These are phyloP conservation scores for Lepraria neglecta DNA, from an alignment of 495 filamentous ascomycete genomes.

Conservation along the genomic window DNA sequence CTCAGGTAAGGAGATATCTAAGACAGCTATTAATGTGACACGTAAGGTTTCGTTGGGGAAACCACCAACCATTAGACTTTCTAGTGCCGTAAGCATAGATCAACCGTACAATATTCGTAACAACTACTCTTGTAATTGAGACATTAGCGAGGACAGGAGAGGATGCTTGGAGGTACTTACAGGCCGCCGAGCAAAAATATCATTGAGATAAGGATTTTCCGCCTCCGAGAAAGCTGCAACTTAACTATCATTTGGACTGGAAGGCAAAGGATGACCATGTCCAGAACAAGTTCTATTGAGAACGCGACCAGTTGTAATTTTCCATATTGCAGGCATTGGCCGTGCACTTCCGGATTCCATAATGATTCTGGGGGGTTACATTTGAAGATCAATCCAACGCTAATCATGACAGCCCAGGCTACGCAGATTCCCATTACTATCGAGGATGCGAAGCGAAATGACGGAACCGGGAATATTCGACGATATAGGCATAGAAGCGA, in stretches of 20 bases:
- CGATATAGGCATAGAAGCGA: neutral
- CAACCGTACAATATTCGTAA: slow-evolving; percentile 3
- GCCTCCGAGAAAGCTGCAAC: neutral
- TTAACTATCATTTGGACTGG: neutral
- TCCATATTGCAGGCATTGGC: neutral
- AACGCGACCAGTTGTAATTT: neutral
- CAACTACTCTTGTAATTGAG: neutral
- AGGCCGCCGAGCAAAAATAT: slow-evolving; percentile 2
- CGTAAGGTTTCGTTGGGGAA: neutral
- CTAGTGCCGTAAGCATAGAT: neutral
- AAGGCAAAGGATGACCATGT: neutral
- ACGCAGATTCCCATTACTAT: neutral
- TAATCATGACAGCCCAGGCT: slow-evolving; percentile 2
- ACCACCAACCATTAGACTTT: neutral
- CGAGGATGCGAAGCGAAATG: neutral
- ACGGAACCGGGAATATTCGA: neutral
- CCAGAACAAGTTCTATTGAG: slow-evolving; percentile 3
- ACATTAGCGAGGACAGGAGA: neutral
- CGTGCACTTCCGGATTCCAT: neutral
- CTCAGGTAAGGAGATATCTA: neutral
- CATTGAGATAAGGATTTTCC: neutral
- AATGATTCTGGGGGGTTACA: neutral
- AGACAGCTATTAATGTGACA: neutral
- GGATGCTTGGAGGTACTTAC: neutral
- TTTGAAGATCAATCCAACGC: neutral